Base-by-base conservation (phyloP, 495 filamentous ascomycete genomes). In the Talaromyces proteolyticus region DNA sequence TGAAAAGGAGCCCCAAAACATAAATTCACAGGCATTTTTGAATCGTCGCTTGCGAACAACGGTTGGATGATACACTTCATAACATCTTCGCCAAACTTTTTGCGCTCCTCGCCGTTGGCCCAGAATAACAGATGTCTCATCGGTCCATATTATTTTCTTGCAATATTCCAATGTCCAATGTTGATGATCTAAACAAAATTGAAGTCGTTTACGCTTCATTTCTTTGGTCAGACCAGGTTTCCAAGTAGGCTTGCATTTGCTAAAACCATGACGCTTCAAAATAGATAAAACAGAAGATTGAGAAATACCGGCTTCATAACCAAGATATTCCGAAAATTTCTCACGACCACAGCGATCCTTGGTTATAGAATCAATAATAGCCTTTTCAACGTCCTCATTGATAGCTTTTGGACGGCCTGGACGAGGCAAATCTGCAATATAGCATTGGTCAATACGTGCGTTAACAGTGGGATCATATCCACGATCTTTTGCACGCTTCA, bases 1-100 rank as follows among this genome's bases (percentile, higher is more conserved):
- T 0, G 46, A 50, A 55, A 70, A 73, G 53, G 25, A 60, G 7
- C 55, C 57, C 57, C 44, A 73, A 52, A 67, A 73, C 51, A 68
- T 65, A 50, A 71, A 73, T 50, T 68, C 52, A 7, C 48, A 57
- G 40, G 47, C 56, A 3, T 60, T 58, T 53, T 67, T 67, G 54
- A 38, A 73, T n/a, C 58, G 51, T 17, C 22, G 3, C n/a, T n/a
- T n/a, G 2, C 14, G 14, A 4, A 44, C 26, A 44, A 44, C 14
- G 4, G 21, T 44, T 24, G 21, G 14, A 44, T 44, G 21, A 11
- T 44, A 44, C 12, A n/a, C 23, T 10, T 44, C 14, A 3, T 1
- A 44, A 25, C 21, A 25, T 1, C 21, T 3, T 2, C 14, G 21
- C 21, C 14, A 44, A 6, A 22, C 19, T 1, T n/a, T 4, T 6